phyloP scores from a whole-genome alignment of 768 basidiomycete genomes.

The Mycena sanguinolenta region DNA sequence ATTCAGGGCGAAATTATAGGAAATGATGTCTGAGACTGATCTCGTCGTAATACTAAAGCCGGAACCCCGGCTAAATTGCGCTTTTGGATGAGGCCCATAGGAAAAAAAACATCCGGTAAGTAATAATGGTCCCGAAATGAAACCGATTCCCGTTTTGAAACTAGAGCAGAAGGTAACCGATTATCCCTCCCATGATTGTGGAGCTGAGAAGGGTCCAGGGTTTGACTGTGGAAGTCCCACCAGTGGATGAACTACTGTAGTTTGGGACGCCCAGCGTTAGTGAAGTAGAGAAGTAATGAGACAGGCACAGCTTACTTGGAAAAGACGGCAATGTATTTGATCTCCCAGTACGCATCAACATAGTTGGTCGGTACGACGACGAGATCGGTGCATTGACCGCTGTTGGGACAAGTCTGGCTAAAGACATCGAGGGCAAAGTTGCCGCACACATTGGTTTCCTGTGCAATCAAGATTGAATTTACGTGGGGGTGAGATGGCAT shows the following conservation, averaged over 20 bases:
- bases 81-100: not conserved
- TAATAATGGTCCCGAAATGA: not conserved
- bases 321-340: constrained; percentile 54
- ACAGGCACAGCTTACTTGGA: constrained; percentile 16
- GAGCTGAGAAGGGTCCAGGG: constrained; percentile 5
- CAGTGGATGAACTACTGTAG: constrained; percentile 2
- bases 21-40: too few species aligned
- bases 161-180: constrained; percentile 3
- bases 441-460: constrained; percentile 42
- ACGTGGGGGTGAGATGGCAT: not conserved
- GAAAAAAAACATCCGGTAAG: not conserved
- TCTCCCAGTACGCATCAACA: constrained; percentile 55
- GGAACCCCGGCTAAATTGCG: too few species aligned
- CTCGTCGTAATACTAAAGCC: too few species aligned
- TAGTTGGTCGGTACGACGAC: constrained; percentile 46
- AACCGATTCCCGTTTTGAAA: not conserved
- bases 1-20: too few species aligned
- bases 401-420: constrained; percentile 40
- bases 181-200: constrained; percentile 2
- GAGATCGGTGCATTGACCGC: constrained; percentile 47
- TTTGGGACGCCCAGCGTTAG: not conserved
- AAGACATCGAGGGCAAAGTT: constrained; percentile 31
- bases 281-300: not conserved
- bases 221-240: not conserved
- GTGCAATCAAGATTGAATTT: not conserved